These are phyloP conservation scores for Irpex sp. DNA, from an alignment of 1,284 basidiomycete species.

Conservation along the genomic window DNA sequence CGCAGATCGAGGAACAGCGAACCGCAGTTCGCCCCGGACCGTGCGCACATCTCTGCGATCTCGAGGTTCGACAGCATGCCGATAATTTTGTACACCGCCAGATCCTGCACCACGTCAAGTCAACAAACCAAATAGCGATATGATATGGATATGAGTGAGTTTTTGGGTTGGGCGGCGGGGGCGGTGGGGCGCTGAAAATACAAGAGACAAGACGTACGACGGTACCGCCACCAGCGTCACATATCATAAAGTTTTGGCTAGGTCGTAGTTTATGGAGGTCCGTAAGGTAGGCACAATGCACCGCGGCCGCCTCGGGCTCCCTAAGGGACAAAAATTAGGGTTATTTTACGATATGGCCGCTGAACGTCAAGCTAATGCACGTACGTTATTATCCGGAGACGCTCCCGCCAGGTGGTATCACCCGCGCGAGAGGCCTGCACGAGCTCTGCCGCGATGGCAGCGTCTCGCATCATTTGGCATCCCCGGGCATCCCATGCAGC, in stretches of 20 bases:
- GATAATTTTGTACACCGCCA: conserved; percentile 76
- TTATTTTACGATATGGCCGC: not conserved
- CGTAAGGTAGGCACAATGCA: conserved; percentile 75
- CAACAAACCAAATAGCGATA: too few species aligned
- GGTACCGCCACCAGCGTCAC: conserved; percentile 79
- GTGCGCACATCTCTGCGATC: conserved; percentile 79
- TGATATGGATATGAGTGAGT: too few species aligned
- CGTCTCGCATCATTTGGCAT: conserved; percentile 75
- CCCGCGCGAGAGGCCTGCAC: conserved; percentile 66
- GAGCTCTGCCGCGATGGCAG: conserved; percentile 71
- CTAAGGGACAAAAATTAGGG: conserved; percentile 23
- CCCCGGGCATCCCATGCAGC: conserved; percentile 82
- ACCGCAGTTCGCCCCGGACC: conserved; percentile 78
- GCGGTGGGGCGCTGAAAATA: conserved; percentile 2
- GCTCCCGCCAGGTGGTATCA: conserved; percentile 71
- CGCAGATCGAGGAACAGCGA: conserved; percentile 78
- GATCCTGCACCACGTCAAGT: conserved; percentile 33
- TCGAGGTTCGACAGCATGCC: conserved; percentile 70
- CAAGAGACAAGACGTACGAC: conserved; percentile 38
- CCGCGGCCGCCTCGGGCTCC: conserved; percentile 81
- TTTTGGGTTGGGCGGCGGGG: not conserved
- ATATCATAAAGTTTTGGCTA: conserved; percentile 75
- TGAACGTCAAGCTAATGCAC: conserved; percentile 13
- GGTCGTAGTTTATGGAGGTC: conserved; percentile 70
- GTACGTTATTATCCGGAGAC: conserved; percentile 72